These are phyloP conservation scores for Colletotrichum shisoi DNA, from an alignment of 2,329 filamentous ascomycete genomes.

Conservation along the genomic window DNA sequence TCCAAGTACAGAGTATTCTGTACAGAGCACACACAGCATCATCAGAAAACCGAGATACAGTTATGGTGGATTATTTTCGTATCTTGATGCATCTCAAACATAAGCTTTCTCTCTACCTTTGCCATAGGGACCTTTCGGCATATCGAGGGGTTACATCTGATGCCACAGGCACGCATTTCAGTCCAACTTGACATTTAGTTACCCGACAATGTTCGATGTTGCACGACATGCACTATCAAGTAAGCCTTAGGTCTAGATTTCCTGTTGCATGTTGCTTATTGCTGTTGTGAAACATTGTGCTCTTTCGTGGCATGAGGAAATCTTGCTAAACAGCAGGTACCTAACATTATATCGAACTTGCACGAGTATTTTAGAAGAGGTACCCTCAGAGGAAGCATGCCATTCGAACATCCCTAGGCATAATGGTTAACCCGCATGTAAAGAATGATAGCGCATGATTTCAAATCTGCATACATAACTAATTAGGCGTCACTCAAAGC, in stretches of 20 bases:
- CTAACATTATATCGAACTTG: not conserved
- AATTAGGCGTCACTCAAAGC: too few species aligned
- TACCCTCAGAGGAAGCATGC: not conserved
- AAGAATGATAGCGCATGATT: not conserved
- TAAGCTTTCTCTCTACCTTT: not conserved
- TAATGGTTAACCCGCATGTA: not conserved
- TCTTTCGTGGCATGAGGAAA: too few species aligned
- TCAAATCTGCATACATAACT: too few species aligned
- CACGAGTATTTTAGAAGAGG: not conserved
- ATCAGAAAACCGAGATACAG: not conserved
- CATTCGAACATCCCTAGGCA: not conserved
- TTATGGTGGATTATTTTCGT: not conserved
- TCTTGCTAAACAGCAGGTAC: not conserved
- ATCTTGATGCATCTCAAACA: too few species aligned
- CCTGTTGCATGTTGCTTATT: too few species aligned
- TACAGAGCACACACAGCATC: not conserved
- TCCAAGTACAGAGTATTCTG: not conserved
- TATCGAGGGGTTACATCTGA: not conserved
- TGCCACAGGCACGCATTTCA: not conserved
- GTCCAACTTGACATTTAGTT: not conserved
- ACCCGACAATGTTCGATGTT: too few species aligned
- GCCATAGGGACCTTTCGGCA: not conserved
- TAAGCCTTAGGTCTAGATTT: too few species aligned
- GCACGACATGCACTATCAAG: too few species aligned
- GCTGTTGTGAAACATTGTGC: too few species aligned